Evolutionary conservation across 108 stramenopile species (phyloP), one percentile per base, ranked within the genome.

Genomic region (Skeletonema grethae): DNA sequence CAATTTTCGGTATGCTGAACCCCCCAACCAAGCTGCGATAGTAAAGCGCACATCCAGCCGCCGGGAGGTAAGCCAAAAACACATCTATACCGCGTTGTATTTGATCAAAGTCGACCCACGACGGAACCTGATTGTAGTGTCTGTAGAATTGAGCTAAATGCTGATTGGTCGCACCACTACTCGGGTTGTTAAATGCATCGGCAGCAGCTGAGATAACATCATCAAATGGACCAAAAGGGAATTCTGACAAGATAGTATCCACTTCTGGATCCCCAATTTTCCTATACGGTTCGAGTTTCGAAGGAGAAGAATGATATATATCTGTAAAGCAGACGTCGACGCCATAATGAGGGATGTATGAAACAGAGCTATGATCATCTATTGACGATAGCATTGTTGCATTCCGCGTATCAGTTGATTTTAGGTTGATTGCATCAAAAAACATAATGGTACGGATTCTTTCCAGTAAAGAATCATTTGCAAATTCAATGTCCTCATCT

Each of bases 1-100:
- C 87, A 67, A 94, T 90, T 30, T 86, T 86, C 2, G 93, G 89
- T 43, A 91, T 88, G 1, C 81, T 78, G 77, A 94, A 94, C 20
- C 93, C 93, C 10, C 90, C 84, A 2, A 91, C 85, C 56, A 94
- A 59, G 4, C 76, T 77, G 20, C 89, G 75, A 62, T 91, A 91
- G 74, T 86, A 91, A 16, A 94, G 78, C 0, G 85, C 76, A 41
- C 86, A 65, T 20, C 75, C 77, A 3, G 85, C 82, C 9, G 76
- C 88, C 6, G 88, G 85, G 1, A 84, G 32, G 62, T 94, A 94
- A 0, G 84, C 83, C 31, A 90, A 60, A 61, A 87, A 90, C 3
- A 91, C 90, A 61, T 91, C 76, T 41, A 90, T 87, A 29, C 93
- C 93, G 13, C 90, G 83, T 65, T 86, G 81, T 18, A 94, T 67